Base-by-base conservation (phyloP, 495 filamentous ascomycete genomes). In the Annulohypoxylon bovei region DNA sequence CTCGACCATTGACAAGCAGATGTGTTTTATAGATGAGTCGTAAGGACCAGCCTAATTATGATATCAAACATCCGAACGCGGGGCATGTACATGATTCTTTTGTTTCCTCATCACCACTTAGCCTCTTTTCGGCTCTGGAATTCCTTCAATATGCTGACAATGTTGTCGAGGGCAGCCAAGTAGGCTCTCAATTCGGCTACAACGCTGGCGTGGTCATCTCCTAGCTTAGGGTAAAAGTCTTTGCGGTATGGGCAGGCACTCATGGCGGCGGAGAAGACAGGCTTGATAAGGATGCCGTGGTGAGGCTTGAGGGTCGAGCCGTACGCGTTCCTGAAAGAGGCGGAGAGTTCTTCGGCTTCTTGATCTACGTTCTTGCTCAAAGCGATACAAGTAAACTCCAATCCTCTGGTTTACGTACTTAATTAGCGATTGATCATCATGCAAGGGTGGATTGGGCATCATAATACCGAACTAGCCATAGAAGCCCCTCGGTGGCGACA, bases 261-360 rank as follows among this genome's bases (percentile, higher is more conserved):
- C 93, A 98, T 97, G 69, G 96, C 95, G 60, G 93, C 89, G 70
- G 85, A 90, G 85, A 98, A 98, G 71, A 97, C 84, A 61, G 92
- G 92, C 83, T 94, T 97, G 50, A 97, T 82, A 30, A 98, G 50
- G 79, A 95, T 91, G 71, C 83, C 87, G 86, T 99, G 95, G 83
- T 97, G 91, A 27, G 89, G 91, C 82, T 95, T 97, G 73, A 99
- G 92, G 59, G 95, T 96, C 61, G 78, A 81, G 74, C 83, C 87
- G 82, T 98, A 99, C 67, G 95, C 92, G 60, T 76, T 80, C 71
- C 92, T 90, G 89, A 99, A 99, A 57, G 94, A 97, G 62, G 84
- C 81, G 27, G 90, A 84, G 67, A 98, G 92, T 80, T 98, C 94
- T 73, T 92, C 85, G 61, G 76, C 56, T 22, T 86, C 71, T 77